Percentiles rank a stretch among this genome's conserved stretches.
Conservation (phyloP, 257 asterid species). For the Misopates orontium region DNA sequence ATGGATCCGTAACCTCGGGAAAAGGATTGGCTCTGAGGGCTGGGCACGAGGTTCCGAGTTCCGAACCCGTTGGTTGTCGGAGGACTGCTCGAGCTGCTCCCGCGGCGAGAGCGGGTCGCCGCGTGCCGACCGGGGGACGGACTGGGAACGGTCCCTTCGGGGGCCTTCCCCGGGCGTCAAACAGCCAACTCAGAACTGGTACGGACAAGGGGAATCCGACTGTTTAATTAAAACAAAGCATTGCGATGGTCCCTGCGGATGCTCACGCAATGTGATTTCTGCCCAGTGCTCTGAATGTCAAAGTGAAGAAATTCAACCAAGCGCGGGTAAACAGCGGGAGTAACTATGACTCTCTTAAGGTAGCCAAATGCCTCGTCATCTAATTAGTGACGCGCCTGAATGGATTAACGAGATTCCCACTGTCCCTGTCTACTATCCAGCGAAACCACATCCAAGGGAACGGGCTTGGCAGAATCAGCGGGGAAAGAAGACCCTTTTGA, state of each 20-base stretch:
- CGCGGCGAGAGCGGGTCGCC: no score
- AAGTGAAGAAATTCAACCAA: constrained; percentile 40
- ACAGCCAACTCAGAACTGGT: no score
- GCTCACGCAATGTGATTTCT: constrained; percentile 59
- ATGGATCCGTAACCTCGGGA: no score
- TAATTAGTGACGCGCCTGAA: constrained; percentile 41
- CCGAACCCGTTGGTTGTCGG: constrained; percentile 2
- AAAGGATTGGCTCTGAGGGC: no score
- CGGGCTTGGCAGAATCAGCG: constrained; percentile 19
- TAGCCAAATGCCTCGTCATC: constrained; percentile 57
- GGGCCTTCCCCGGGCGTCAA: no score
- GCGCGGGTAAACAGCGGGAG: constrained; percentile 32
- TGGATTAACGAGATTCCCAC: no score
- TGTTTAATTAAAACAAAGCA: constrained; percentile 65
- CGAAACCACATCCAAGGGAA: background rate
- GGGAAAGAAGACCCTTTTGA: constrained; percentile 21
- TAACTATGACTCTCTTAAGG: constrained; percentile 48
- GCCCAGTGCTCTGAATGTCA: constrained; percentile 55
- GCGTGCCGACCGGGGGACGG: no score
- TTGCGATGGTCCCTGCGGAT: constrained; percentile 62
- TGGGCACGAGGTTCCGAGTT: no score
- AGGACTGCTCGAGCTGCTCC: constrained; percentile 13
- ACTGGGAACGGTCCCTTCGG: no score
- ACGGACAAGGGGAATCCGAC: constrained; percentile 54
- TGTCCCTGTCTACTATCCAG: no score